A percentile compares a stretch with the other conserved stretches of the same genome.
phyloP scores from a whole-genome alignment of 805 yeast genomes.

The Kodamaea jinghongensis region DNA sequence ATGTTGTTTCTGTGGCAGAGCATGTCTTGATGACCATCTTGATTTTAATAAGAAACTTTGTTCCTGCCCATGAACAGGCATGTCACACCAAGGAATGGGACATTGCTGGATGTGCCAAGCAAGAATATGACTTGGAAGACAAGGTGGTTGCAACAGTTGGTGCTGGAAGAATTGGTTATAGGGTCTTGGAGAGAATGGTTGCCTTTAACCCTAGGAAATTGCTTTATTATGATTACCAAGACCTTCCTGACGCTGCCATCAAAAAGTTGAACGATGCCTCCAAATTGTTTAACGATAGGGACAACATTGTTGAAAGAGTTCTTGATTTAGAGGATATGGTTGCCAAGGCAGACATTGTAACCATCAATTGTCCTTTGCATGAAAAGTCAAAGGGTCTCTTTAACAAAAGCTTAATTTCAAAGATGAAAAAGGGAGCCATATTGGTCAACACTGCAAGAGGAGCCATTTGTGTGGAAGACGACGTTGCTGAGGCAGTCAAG shows the following conservation, averaged over 20 bases:
- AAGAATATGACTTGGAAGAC: slow-evolving; percentile 71
- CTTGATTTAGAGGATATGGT: slow-evolving; percentile 63
- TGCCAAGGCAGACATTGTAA: slow-evolving; percentile 65
- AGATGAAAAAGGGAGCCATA: slow-evolving; percentile 24
- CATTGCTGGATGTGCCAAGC: slow-evolving; percentile 68
- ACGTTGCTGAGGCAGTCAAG: slow-evolving; percentile 69
- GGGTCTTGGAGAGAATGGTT: slow-evolving; percentile 66
- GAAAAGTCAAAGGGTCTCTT: slow-evolving; percentile 65
- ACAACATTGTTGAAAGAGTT: slow-evolving; percentile 59
- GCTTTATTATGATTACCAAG: slow-evolving; percentile 73
- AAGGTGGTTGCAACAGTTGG: slow-evolving; percentile 80
- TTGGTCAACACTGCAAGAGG: slow-evolving; percentile 39
- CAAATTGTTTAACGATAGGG: slow-evolving; percentile 44
- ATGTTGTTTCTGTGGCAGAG: slow-evolving; percentile 78
- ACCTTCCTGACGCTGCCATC: slow-evolving; percentile 52
- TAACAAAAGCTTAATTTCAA: slow-evolving; percentile 61
- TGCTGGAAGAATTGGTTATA: slow-evolving; percentile 77
- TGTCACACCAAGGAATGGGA: slow-evolving; percentile 59
- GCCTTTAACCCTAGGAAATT: slow-evolving; percentile 75
- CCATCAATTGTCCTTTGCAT: slow-evolving; percentile 76
- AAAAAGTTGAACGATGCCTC: slow-evolving; percentile 37
- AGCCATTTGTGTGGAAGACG: slow-evolving; percentile 70
- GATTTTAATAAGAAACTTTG: slow-evolving; percentile 69
- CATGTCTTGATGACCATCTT: slow-evolving; percentile 75
- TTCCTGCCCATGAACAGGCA: slow-evolving; percentile 74